Percentiles rank a stretch among this genome's conserved stretches.
Evolutionary conservation across 768 basidiomycete species (phyloP).

Genomic region (Scleroderma citrinum): DNA sequence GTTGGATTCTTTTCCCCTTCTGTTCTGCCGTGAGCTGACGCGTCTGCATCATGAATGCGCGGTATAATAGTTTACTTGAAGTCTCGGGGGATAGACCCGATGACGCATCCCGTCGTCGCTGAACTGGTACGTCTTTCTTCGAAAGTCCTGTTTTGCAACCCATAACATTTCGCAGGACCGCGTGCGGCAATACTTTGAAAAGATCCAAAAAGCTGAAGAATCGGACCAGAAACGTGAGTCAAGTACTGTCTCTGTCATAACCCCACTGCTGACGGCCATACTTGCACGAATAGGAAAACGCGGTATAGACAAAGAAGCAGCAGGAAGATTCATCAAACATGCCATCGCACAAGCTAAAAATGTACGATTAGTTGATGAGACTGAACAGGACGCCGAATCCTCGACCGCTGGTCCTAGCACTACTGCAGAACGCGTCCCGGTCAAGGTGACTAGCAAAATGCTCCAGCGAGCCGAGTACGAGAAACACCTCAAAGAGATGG

Average conservation of each 20-base stretch:
- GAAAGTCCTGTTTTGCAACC: too few relatives aligned
- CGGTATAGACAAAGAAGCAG: conserved; percentile 73
- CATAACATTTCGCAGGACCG: conserved; percentile 47
- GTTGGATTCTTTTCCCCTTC: conserved; percentile 16
- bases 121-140: conserved; percentile 35
- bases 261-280: not conserved
- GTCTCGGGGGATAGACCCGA: conserved; percentile 73
- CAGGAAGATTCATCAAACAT: conserved; percentile 77
- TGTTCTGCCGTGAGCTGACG: not conserved
- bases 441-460: conserved; percentile 70
- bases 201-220: conserved; percentile 71
- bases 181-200: conserved; percentile 75
- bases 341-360: conserved; percentile 63
- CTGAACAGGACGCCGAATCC: conserved; percentile 21
- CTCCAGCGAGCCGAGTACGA: conserved; percentile 60
- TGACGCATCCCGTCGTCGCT: conserved; percentile 66
- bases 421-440: conserved; percentile 33
- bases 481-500: conserved; percentile 41
- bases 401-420: conserved; percentile 7
- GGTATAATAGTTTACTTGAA: conserved; percentile 83
- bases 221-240: conserved; percentile 41
- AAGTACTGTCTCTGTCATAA: too few relatives aligned
- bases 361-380: conserved; percentile 23
- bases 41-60: not conserved
- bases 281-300: conserved; percentile 29